Evolutionary conservation across 371 early-diverging fungal genomes (phyloP).

Genomic region (Lichtheimia ornata): DNA sequence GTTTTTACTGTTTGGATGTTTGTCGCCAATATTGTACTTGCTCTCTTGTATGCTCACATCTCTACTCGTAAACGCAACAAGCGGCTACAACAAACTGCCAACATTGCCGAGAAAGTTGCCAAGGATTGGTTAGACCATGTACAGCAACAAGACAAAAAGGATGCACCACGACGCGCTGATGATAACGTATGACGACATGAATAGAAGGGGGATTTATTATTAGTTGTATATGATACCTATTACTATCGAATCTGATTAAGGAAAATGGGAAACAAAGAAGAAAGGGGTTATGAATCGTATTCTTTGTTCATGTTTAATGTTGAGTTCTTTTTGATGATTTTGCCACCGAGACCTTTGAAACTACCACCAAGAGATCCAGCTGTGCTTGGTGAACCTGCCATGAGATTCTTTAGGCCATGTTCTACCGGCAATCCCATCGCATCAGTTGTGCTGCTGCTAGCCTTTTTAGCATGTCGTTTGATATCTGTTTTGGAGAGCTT

Average conservation of each 20-base stretch:
- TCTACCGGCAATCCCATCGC: constrained; percentile 45
- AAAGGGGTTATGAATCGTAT: neutral
- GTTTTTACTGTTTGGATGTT: constrained; percentile 12
- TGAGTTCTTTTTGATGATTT: constrained; percentile 21
- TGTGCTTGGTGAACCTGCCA: constrained; percentile 25
- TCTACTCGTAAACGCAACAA: constrained; percentile 1
- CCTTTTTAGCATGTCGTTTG: constrained; percentile 45
- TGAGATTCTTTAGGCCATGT: constrained; percentile 45
- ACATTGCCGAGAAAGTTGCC: neutral
- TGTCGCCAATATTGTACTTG: constrained; percentile 8
- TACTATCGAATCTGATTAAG: neutral
- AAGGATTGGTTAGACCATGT: neutral
- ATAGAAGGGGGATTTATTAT: neutral
- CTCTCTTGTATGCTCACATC: constrained; percentile 7
- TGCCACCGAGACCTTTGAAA: constrained; percentile 23
- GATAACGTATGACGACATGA: neutral
- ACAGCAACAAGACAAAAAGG: neutral
- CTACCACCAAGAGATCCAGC: constrained; percentile 13
- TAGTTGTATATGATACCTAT: neutral
- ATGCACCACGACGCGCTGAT: neutral
- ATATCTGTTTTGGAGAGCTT: constrained; percentile 57
- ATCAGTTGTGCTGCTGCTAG: constrained; percentile 32
- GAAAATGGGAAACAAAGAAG: neutral
- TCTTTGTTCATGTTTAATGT: constrained; percentile 13
- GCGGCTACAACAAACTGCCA: neutral